Conservation (phyloP, 179 eudicot genomes). For the Patellifolia procumbens region DNA sequence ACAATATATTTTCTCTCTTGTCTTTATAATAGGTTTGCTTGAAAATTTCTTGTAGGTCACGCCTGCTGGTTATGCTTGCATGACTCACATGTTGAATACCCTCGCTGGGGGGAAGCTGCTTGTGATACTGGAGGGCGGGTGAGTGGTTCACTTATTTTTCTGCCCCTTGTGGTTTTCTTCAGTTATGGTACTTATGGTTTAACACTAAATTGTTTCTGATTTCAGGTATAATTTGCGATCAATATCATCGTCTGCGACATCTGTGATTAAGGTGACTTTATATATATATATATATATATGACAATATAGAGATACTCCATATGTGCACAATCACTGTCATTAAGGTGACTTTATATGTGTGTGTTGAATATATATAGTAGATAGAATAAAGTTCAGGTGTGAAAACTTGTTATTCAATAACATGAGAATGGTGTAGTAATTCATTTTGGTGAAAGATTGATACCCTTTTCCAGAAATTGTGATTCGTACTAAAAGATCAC, state of each 20-base stretch:
- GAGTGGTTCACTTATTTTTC: constrained; percentile 29
- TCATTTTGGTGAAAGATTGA: too few relatives aligned
- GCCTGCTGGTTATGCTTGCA: constrained; percentile 89
- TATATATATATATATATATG: not conserved
- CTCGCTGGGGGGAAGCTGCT: constrained; percentile 83
- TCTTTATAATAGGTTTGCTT: constrained; percentile 15
- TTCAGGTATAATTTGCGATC: constrained; percentile 96
- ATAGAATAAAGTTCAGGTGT: too few relatives aligned
- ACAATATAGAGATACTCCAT: not conserved
- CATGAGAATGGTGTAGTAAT: too few relatives aligned
- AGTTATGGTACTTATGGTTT: not conserved
- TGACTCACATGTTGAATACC: constrained; percentile 75
- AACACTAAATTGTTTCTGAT: constrained; percentile 9
- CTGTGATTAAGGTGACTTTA: constrained; percentile 74
- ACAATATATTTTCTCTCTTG: not conserved
- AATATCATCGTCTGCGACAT: constrained; percentile 90
- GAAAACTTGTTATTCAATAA: too few relatives aligned
- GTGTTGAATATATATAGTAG: too few relatives aligned
- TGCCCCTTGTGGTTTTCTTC: not conserved
- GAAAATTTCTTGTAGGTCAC: constrained; percentile 60
- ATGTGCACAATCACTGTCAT: not conserved
- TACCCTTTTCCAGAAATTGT: too few relatives aligned
- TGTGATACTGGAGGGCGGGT: constrained; percentile 99
- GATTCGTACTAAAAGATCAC: too few relatives aligned
- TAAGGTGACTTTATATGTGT: not conserved